Conservation (phyloP, 257 asterid genomes). For the Anisodus tanguticus region DNA sequence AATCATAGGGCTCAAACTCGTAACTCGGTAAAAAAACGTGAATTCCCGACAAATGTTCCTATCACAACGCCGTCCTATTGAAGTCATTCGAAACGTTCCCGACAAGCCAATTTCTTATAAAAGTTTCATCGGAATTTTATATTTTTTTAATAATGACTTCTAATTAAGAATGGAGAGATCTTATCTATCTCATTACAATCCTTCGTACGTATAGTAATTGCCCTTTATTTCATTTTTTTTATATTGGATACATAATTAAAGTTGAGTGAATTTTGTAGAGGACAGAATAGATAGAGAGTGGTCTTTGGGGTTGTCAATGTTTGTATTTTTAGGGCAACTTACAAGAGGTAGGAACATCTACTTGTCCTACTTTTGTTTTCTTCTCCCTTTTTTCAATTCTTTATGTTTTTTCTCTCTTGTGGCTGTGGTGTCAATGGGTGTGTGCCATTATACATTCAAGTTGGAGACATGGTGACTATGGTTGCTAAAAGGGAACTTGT, state of each 20-base stretch:
- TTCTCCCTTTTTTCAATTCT: not conserved
- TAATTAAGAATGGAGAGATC: not conserved
- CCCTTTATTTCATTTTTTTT: not conserved
- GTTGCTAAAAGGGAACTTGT: not conserved
- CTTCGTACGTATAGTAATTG: too few relatives aligned
- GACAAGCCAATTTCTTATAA: too few relatives aligned
- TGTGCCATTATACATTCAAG: not conserved
- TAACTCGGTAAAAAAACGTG: too few relatives aligned
- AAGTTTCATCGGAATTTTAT: too few relatives aligned
- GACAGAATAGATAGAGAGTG: not conserved
- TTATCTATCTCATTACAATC: not conserved
- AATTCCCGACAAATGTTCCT: too few relatives aligned
- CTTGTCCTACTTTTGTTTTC: slow-evolving; percentile 20
- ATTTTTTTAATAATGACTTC: too few relatives aligned
- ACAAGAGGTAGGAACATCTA: slow-evolving; percentile 24
- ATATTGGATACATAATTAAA: not conserved
- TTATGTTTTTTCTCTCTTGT: not conserved
- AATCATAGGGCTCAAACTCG: too few relatives aligned
- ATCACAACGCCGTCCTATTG: too few relatives aligned
- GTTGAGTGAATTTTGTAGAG: not conserved
- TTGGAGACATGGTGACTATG: slow-evolving; percentile 2
- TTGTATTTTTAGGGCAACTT: not conserved
- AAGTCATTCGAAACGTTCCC: too few relatives aligned
- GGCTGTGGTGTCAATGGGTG: not conserved
- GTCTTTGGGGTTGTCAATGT: slow-evolving; percentile 21